phyloP scores from a whole-genome alignment of 2,329 filamentous ascomycete genomes.

The Aureobasidium mangrovei region DNA sequence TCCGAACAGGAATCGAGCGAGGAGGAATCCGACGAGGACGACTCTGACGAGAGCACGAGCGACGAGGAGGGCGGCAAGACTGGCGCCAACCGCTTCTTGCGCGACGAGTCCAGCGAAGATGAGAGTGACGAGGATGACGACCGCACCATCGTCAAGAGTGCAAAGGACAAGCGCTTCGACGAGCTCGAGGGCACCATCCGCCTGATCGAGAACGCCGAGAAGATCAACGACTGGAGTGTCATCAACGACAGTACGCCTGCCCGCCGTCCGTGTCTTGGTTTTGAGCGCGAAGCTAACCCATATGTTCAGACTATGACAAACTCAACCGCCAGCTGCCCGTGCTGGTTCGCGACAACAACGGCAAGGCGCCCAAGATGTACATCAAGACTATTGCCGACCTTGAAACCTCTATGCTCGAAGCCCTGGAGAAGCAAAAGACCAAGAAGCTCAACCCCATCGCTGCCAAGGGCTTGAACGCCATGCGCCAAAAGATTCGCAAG shows the following conservation, averaged over 20 bases:
- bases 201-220: slow-evolving; percentile 90
- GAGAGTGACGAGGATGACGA: slow-evolving; percentile 79
- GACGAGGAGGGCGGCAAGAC: slow-evolving; percentile 51
- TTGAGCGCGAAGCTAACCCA: background rate
- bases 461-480: slow-evolving; percentile 85
- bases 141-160: slow-evolving; percentile 84
- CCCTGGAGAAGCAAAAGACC: slow-evolving; percentile 87
- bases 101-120: slow-evolving; percentile 63
- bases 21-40: slow-evolving; percentile 37
- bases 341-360: slow-evolving; percentile 49
- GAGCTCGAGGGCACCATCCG: slow-evolving; percentile 86
- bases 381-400: slow-evolving; percentile 88
- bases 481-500: slow-evolving; percentile 98
- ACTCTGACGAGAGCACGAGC: slow-evolving; percentile 30
- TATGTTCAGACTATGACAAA: slow-evolving; percentile 45
- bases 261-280: background rate
- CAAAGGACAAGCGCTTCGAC: slow-evolving; percentile 93
- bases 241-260: slow-evolving; percentile 41
- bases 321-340: slow-evolving; percentile 45
- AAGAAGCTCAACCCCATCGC: slow-evolving; percentile 99
- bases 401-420: slow-evolving; percentile 90
- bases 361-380: slow-evolving; percentile 80
- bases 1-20: slow-evolving; percentile 48
- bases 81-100: slow-evolving; percentile 79
- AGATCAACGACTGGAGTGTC: slow-evolving; percentile 95